Conservation (phyloP, 805 yeast species). For the Blastobotrys parvus region DNA sequence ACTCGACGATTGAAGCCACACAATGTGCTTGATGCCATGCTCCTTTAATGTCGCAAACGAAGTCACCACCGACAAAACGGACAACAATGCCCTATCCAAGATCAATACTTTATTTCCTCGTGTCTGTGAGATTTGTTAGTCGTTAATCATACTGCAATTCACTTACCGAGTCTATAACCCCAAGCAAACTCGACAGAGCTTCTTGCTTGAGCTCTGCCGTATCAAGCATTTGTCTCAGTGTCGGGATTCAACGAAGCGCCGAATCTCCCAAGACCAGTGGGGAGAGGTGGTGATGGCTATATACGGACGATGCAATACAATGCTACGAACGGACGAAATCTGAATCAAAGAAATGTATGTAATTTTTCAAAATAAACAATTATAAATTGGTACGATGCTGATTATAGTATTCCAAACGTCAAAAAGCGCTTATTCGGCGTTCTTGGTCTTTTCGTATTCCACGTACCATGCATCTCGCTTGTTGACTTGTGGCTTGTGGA, state of each 20-base stretch:
- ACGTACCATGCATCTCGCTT: conserved; percentile 82
- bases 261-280: too few species aligned
- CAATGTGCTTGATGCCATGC: conserved; percentile 40
- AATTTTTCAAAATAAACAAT: not conserved
- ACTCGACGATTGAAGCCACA: conserved; percentile 35
- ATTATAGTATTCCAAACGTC: not conserved
- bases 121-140: conserved; percentile 3
- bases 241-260: not conserved
- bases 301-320: not conserved
- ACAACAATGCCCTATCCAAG: conserved; percentile 41
- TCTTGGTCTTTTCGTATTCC: conserved; percentile 66
- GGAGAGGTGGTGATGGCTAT: not conserved
- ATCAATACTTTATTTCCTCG: conserved; percentile 28
- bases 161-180: conserved; percentile 22
- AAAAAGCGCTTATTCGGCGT: conserved; percentile 18
- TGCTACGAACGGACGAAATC: not conserved
- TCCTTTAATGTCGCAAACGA: conserved; percentile 47
- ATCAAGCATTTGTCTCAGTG: conserved; percentile 7
- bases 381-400: not conserved
- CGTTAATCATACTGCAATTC: too few species aligned
- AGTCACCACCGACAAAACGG: conserved; percentile 44
- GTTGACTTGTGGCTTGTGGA: conserved; percentile 65
- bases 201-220: conserved; percentile 10
- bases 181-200: conserved; percentile 18
- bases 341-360: not conserved